These are phyloP conservation scores for Capronia americana DNA, from an alignment of 2,329 filamentous ascomycete species.

Conservation along the genomic window DNA sequence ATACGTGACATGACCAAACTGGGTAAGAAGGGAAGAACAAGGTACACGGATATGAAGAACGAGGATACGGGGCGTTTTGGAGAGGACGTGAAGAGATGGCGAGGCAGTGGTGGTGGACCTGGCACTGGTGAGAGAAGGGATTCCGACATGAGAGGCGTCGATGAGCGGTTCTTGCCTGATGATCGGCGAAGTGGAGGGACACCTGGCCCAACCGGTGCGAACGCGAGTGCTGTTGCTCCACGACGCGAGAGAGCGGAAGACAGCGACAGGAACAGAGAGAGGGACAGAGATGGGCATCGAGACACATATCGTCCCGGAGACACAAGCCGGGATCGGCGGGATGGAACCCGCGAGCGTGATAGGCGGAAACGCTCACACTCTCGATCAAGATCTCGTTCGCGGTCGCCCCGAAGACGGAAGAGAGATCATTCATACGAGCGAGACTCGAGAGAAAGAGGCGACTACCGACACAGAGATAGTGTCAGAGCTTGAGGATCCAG, in stretches of 20 bases:
- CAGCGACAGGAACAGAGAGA: constrained; percentile 29
- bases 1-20: constrained; percentile 92
- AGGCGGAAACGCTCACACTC: constrained; percentile 46
- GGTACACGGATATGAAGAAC: constrained; percentile 83
- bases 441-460: constrained; percentile 31
- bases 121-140: constrained; percentile 36
- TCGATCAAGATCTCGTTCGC: constrained; percentile 29
- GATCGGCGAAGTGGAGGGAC: constrained; percentile 44
- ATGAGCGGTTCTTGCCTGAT: constrained; percentile 57
- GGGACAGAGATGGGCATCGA: constrained; percentile 20
- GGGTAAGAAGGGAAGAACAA: constrained; percentile 87
- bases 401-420: constrained; percentile 28
- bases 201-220: constrained; percentile 52
- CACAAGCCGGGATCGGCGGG: constrained; percentile 36
- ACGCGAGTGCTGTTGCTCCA: constrained; percentile 51
- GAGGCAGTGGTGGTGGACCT: constrained; percentile 40
- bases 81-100: constrained; percentile 56
- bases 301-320: constrained; percentile 40
- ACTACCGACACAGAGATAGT: constrained; percentile 42
- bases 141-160: constrained; percentile 48
- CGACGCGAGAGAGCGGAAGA: constrained; percentile 39
- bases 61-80: constrained; percentile 93
- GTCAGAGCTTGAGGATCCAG: neutral
- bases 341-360: constrained; percentile 30
- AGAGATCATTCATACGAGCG: constrained; percentile 19